Evolutionary conservation across 1,139 yeast species (phyloP).

Genomic region (Blastobotrys petasosporus): DNA sequence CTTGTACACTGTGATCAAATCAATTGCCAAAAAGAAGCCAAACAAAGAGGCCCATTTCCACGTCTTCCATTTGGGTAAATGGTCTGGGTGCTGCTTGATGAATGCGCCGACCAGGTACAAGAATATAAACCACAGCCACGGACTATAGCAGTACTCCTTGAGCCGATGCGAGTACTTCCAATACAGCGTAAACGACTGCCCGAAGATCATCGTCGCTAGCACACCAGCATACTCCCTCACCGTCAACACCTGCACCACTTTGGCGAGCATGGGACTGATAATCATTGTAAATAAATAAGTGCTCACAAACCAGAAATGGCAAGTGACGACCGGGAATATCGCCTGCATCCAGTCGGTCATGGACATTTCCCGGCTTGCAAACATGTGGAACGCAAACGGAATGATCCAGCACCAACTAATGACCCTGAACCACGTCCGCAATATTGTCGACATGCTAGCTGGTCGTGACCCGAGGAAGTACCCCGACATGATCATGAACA

Average conservation of each 20-base stretch:
- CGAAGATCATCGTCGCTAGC: background rate
- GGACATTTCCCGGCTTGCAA: too few relatives aligned
- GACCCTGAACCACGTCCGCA: too few relatives aligned
- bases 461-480: constrained; percentile 6
- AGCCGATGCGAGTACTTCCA: background rate
- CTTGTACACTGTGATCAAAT: too few relatives aligned
- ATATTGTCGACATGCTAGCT: too few relatives aligned
- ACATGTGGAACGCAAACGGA: too few relatives aligned
- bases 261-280: background rate
- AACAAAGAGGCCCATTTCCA: too few relatives aligned
- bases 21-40: too few relatives aligned
- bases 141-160: constrained; percentile 1
- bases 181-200: background rate
- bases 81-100: constrained; percentile 2
- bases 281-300: constrained; percentile 4
- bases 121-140: background rate
- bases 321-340: constrained; percentile 2
- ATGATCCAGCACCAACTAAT: too few relatives aligned
- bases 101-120: constrained; percentile 5
- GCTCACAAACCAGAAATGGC: constrained; percentile 6
- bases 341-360: too few relatives aligned
- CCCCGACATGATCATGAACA: constrained; percentile 14
- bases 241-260: background rate
- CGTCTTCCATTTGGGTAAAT: too few relatives aligned
- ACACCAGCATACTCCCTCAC: constrained; percentile 1